These are phyloP conservation scores for Tylopilus rubrobrunneus DNA, from an alignment of 768 basidiomycete genomes.

Conservation along the genomic window DNA sequence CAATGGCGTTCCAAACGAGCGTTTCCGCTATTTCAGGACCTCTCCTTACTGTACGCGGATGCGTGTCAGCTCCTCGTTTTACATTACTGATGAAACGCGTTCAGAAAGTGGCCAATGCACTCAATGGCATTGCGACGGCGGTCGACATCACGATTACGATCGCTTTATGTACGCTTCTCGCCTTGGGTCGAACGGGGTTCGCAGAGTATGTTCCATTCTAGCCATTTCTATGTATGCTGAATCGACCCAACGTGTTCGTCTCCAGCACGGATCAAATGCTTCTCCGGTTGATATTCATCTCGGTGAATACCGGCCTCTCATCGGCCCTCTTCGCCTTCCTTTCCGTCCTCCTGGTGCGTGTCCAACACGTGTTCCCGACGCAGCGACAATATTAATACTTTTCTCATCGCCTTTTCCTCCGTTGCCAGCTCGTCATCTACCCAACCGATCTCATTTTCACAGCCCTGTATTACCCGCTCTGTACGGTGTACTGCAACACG, in stretches of 20 bases:
- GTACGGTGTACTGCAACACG: slow-evolving; percentile 33
- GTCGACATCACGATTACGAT: slow-evolving; percentile 21
- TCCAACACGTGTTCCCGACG: background rate
- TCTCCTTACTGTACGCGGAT: slow-evolving; percentile 15
- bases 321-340: slow-evolving; percentile 22
- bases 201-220: slow-evolving; percentile 9
- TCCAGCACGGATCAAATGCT: slow-evolving; percentile 24
- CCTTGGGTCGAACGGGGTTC: slow-evolving; percentile 24
- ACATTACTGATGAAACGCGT: slow-evolving; percentile 1
- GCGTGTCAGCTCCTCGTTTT: background rate
- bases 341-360: slow-evolving; percentile 18
- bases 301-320: slow-evolving; percentile 24
- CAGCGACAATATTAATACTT: background rate
- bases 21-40: slow-evolving; percentile 16
- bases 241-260: slow-evolving; percentile 1
- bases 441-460: slow-evolving; percentile 21
- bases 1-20: slow-evolving; percentile 14
- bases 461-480: slow-evolving; percentile 29
- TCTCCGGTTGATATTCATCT: slow-evolving; percentile 23
- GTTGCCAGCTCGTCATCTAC: slow-evolving; percentile 18
- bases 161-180: slow-evolving; percentile 19
- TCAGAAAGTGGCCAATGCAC: slow-evolving; percentile 13
- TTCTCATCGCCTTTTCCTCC: background rate
- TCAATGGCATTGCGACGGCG: slow-evolving; percentile 12
- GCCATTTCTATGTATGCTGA: no score